Evolutionary conservation across 2,329 filamentous ascomycete genomes (phyloP).

Genomic region (Sphaerulina vaccinii): DNA sequence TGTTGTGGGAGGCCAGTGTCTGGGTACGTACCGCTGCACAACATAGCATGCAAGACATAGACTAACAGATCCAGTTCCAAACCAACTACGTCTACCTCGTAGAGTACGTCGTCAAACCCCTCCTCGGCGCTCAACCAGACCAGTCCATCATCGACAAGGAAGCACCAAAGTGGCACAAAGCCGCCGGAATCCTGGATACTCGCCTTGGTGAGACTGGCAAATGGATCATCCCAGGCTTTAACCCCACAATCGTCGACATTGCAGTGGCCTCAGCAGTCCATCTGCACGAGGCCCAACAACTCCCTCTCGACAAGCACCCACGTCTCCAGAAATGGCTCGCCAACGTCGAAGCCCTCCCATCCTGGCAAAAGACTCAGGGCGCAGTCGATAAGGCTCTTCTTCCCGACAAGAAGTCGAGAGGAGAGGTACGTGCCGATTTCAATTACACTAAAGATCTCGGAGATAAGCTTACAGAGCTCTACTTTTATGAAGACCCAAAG

Average conservation of each 20-base stretch:
- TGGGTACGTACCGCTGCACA: conserved; percentile 33
- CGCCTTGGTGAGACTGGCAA: conserved; percentile 40
- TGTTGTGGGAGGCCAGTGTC: conserved; percentile 44
- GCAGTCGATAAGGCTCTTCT: conserved; percentile 42
- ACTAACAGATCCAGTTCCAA: conserved; percentile 29
- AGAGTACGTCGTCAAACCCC: conserved; percentile 44
- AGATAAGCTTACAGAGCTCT: conserved; percentile 42
- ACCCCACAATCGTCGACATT: conserved; percentile 45
- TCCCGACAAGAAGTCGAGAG: conserved; percentile 29
- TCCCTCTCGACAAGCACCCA: conserved; percentile 43
- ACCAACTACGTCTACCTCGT: conserved; percentile 45
- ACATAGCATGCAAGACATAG: neutral
- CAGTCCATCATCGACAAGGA: conserved; percentile 38
- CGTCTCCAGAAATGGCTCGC: conserved; percentile 42
- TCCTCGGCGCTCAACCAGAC: conserved; percentile 40
- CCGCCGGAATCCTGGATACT: conserved; percentile 41
- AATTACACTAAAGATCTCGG: conserved; percentile 49
- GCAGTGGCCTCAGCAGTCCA: conserved; percentile 44
- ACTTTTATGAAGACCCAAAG: conserved; percentile 43
- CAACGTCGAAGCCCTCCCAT: conserved; percentile 40
- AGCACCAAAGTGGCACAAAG: conserved; percentile 39
- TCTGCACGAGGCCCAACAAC: conserved; percentile 35
- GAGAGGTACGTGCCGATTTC: conserved; percentile 43
- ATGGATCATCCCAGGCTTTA: conserved; percentile 38
- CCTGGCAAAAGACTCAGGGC: conserved; percentile 43